Conservation (phyloP, 2,329 filamentous ascomycete genomes). For the Phaeomoniella chlamydospora region DNA sequence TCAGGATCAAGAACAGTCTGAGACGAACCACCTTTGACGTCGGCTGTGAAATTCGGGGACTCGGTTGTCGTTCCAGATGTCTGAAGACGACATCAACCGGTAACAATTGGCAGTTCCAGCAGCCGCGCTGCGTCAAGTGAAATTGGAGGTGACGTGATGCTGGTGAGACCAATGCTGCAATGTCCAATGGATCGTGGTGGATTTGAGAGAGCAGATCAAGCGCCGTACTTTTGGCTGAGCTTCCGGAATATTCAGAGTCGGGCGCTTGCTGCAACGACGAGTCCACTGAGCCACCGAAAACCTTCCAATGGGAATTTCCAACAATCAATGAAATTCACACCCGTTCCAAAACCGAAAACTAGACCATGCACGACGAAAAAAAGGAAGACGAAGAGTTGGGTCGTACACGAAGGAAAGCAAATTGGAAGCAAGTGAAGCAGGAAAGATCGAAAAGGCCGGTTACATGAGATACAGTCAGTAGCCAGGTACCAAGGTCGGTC, state of each 20-base stretch:
- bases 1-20: not conserved
- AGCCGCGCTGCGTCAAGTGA: conserved; percentile 1
- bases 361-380: too few species aligned
- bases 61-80: not conserved
- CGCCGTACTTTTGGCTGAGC: not conserved
- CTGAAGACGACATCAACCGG: not conserved
- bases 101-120: not conserved
- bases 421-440: too few species aligned
- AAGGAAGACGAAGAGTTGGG: too few species aligned
- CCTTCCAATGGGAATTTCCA: too few species aligned
- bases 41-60: not conserved
- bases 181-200: not conserved
- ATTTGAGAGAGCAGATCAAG: not conserved
- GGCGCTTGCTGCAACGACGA: conserved; percentile 1
- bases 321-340: too few species aligned
- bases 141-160: not conserved
- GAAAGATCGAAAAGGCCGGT: too few species aligned
- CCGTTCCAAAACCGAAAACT: too few species aligned
- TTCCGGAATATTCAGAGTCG: conserved; percentile 1
- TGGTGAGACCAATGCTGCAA: not conserved
- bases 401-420: too few species aligned
- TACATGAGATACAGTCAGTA: too few species aligned
- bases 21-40: not conserved
- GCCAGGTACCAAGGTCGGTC: too few species aligned
- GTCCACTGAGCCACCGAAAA: too few species aligned